Evolutionary conservation across 2,329 filamentous ascomycete genomes (phyloP).

Genomic region (Hypoxylon sp.): DNA sequence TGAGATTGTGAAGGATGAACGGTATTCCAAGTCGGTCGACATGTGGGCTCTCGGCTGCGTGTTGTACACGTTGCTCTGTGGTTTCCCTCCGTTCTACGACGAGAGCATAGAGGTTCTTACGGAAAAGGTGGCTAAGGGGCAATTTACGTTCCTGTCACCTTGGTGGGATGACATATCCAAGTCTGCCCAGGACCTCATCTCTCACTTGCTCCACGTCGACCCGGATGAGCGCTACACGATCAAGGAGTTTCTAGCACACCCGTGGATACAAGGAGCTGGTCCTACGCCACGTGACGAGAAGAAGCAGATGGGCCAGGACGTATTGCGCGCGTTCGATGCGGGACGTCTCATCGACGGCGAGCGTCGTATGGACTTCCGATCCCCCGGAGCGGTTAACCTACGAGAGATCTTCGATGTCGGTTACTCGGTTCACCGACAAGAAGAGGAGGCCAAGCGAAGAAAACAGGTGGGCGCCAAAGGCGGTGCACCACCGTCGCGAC

Average conservation of each 20-base stretch:
- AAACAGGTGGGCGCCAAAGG: conserved; percentile 81
- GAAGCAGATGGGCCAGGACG: conserved; percentile 55
- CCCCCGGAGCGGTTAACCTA: conserved; percentile 91
- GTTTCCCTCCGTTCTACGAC: conserved; percentile 98
- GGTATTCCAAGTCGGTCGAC: conserved; percentile 97
- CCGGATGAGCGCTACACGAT: conserved; percentile 96
- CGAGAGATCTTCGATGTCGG: conserved; percentile 97
- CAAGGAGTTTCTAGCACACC: conserved; percentile 89
- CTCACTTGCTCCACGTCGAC: conserved; percentile 91
- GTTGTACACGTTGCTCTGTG: conserved; percentile 93
- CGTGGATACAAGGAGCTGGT: conserved; percentile 81
- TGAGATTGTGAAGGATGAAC: conserved; percentile 98
- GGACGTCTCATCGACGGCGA: conserved; percentile 63
- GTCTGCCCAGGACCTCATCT: conserved; percentile 91
- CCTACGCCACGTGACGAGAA: conserved; percentile 67
- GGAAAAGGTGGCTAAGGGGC: conserved; percentile 94
- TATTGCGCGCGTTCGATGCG: conserved; percentile 65
- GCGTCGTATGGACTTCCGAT: conserved; percentile 88
- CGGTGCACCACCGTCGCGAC: conserved; percentile 64
- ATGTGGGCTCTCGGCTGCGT: conserved; percentile 99
- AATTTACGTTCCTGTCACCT: conserved; percentile 96
- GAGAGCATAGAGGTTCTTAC: conserved; percentile 97
- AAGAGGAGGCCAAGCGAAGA: conserved; percentile 91
- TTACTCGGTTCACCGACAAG: conserved; percentile 96
- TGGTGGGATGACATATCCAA: conserved; percentile 99